Percentiles rank a stretch among this genome's conserved stretches.
These are phyloP conservation scores for Aspergillus fischeri DNA, from an alignment of 2,329 filamentous ascomycete species.

Conservation along the genomic window DNA sequence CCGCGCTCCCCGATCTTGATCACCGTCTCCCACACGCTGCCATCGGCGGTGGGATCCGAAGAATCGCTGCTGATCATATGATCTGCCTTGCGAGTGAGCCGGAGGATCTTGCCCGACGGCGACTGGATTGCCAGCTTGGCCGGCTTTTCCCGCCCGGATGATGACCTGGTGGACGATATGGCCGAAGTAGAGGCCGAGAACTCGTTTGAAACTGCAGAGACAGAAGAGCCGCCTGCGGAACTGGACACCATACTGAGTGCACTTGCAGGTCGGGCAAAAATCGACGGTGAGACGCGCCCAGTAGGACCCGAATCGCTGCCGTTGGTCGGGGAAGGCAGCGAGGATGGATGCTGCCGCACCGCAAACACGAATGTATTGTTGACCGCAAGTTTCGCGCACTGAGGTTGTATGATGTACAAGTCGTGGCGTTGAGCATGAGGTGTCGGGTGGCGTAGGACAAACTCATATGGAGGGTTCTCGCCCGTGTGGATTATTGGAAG, in stretches of 20 bases:
- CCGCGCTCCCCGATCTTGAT: conserved; percentile 64
- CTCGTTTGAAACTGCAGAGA: conserved; percentile 41
- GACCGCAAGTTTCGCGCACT: conserved; percentile 79
- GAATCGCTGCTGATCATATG: conserved; percentile 40
- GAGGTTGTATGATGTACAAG: conserved; percentile 93
- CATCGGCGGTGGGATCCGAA: conserved; percentile 42
- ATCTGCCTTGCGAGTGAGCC: conserved; percentile 51
- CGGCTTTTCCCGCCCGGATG: conserved; percentile 61
- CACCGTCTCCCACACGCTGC: conserved; percentile 62
- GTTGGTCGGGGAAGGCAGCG: conserved; percentile 41
- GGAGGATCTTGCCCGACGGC: conserved; percentile 88
- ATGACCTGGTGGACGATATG: conserved; percentile 47
- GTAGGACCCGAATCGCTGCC: conserved; percentile 29
- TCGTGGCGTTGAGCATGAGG: conserved; percentile 97
- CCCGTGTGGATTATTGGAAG: conserved; percentile 88
- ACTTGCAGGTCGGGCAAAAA: conserved; percentile 52
- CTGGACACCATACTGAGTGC: conserved; percentile 60
- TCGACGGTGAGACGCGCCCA: conserved; percentile 48
- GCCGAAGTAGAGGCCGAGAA: conserved; percentile 47
- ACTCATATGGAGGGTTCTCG: conserved; percentile 91
- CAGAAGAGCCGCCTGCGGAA: conserved; percentile 49
- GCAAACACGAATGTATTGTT: conserved; percentile 99
- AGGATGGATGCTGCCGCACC: conserved; percentile 84
- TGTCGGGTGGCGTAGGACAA: conserved; percentile 87
- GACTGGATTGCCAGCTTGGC: conserved; percentile 95